Evolutionary conservation across 257 asterid genomes (phyloP), one percentile per base, ranked within the genome.

Genomic region (Agastache rugosa): DNA sequence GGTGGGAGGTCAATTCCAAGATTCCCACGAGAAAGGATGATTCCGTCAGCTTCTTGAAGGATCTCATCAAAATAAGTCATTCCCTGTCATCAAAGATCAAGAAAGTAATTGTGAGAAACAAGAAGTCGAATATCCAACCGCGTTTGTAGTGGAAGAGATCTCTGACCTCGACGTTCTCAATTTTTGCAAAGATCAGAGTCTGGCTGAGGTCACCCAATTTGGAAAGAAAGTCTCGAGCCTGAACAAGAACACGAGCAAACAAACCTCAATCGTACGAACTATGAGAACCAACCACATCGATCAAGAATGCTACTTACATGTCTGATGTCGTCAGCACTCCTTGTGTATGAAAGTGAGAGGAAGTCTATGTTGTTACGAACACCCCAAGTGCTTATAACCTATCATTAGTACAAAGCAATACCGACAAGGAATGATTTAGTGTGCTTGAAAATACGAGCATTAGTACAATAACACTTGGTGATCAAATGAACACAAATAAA

Each of bases 1-100:
- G 98, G 97, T 35, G 97, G 98, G 71, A 93, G 96, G 83, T 93
- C 98, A 42, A 93, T 91, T 71, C 98, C 97, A 17, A 93, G 91
- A 72, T 93, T 93, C 47, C 98, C 98, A 68, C 98, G 97, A 53
- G 97, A 90, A 60, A 93, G 88, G 79, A 93, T 93, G 82, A 93
- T 90, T 69, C 98, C 98, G 75, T 93, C 96, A 48, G 97, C 98
- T 83, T 87, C 98, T 83, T 83, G 85, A 11, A 93, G 93, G 75
- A 93, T 89, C 86, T 91, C 98, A 80, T 93, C 98, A 74, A 91
- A 91, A 87, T 91, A 92, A 61, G 71, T 65, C 87, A 93, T 85
- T 11, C 97, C 97, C 97, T 93, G 81, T n/a, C 59, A 62, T 39
- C 62, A 60, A 45, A 74, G n/a, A 35, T 23, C 5, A 9, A 44